These are phyloP conservation scores for Trichoderma atroviride DNA, from an alignment of 2,329 filamentous ascomycete genomes.

Conservation along the genomic window DNA sequence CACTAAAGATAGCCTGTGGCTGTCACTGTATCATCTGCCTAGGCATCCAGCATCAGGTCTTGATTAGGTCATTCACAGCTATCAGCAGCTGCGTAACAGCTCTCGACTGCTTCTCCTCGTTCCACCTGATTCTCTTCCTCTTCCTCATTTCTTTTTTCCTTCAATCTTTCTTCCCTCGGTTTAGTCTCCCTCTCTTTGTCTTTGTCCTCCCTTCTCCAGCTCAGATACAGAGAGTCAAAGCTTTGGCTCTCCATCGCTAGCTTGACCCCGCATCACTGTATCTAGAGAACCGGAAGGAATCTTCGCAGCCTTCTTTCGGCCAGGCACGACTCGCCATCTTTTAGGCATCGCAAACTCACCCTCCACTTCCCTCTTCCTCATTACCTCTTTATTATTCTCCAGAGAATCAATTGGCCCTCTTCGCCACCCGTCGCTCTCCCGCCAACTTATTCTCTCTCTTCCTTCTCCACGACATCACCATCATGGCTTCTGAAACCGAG, in stretches of 20 bases:
- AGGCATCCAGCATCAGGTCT: not conserved
- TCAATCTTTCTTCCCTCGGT: not conserved
- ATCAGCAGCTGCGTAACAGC: not conserved
- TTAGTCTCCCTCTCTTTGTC: not conserved
- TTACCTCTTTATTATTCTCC: not conserved
- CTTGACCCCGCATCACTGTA: slow-evolving; percentile 20
- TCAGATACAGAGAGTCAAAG: not conserved
- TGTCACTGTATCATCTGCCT: not conserved
- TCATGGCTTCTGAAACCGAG: slow-evolving; percentile 47
- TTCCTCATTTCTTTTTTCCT: not conserved
- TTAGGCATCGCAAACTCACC: not conserved
- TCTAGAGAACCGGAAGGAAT: slow-evolving; percentile 14
- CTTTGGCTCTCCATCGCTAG: slow-evolving; percentile 1
- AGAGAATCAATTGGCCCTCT: not conserved
- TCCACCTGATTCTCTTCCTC: not conserved
- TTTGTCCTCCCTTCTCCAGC: not conserved
- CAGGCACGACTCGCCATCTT: not conserved
- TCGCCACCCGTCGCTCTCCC: not conserved
- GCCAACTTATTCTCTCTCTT: not conserved
- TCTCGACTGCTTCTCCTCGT: not conserved
- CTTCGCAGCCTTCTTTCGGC: not conserved
- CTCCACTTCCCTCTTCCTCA: not conserved
- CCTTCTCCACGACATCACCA: slow-evolving; percentile 27
- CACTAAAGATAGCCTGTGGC: not conserved
- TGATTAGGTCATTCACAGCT: not conserved